phyloP scores from a whole-genome alignment of 2,329 filamentous ascomycete species.

The Verticillium longisporum region DNA sequence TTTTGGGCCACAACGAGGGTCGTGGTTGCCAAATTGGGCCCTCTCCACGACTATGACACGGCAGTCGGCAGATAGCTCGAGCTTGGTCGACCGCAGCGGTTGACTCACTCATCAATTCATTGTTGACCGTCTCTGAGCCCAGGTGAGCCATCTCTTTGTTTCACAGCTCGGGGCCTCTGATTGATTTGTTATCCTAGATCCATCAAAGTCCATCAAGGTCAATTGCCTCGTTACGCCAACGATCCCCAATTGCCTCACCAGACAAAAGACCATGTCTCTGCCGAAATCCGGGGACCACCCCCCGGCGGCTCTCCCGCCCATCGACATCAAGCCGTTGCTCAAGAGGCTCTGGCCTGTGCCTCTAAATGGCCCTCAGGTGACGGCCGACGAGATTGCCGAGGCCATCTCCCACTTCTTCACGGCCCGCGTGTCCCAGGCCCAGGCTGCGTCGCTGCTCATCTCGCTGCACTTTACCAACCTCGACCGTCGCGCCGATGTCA shows the following conservation, averaged over 20 bases:
- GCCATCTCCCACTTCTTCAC: slow-evolving; percentile 90
- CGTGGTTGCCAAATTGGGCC: too few relatives aligned
- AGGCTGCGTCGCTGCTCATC: slow-evolving; percentile 81
- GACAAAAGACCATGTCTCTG: not conserved
- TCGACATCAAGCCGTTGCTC: slow-evolving; percentile 64
- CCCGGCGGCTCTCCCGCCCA: not conserved
- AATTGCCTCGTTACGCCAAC: not conserved
- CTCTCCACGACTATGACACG: too few relatives aligned
- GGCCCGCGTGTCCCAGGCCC: slow-evolving; percentile 79
- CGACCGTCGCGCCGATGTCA: slow-evolving; percentile 77
- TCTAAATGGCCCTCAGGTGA: slow-evolving; percentile 42
- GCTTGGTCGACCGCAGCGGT: too few relatives aligned
- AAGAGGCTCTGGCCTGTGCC: slow-evolving; percentile 61
- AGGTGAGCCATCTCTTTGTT: too few relatives aligned
- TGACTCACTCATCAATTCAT: too few relatives aligned
- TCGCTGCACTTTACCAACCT: slow-evolving; percentile 85
- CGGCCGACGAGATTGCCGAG: slow-evolving; percentile 77
- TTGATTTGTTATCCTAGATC: too few relatives aligned
- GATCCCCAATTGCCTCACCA: not conserved
- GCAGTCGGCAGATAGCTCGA: too few relatives aligned
- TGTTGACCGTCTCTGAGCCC: too few relatives aligned
- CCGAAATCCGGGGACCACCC: not conserved
- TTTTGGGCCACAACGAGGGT: too few relatives aligned
- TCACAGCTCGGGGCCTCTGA: too few relatives aligned
- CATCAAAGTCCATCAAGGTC: not conserved